These are phyloP conservation scores for Chytriomyces sp. DNA, from an alignment of 192 early-diverging fungal species.

Conservation along the genomic window DNA sequence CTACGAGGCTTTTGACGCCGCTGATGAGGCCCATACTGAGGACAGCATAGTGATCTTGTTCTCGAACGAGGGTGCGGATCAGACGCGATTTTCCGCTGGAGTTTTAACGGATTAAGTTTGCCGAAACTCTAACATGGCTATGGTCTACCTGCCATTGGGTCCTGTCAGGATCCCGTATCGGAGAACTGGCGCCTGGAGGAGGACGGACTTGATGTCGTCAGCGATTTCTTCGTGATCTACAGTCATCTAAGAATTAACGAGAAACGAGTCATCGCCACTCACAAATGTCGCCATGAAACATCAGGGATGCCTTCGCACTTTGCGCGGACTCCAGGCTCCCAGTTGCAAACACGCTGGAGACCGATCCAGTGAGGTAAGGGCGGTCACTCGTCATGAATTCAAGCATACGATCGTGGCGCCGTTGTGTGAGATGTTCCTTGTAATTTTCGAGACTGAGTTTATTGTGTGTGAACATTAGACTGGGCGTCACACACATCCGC, in stretches of 20 bases:
- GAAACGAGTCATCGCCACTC: neutral
- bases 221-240: constrained; percentile 17
- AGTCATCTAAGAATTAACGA: neutral
- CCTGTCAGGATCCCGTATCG: constrained; percentile 28
- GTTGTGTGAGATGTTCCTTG: constrained; percentile 18
- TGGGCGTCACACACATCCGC: too few species aligned
- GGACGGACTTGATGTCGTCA: neutral
- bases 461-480: neutral
- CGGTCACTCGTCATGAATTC: constrained; percentile 28
- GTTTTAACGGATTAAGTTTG: neutral
- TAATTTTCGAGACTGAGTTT: constrained; percentile 11
- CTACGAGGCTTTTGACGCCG: constrained; percentile 6
- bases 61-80: constrained; percentile 15
- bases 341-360: neutral
- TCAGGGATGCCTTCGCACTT: constrained; percentile 1
- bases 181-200: constrained; percentile 21
- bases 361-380: neutral
- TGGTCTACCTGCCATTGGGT: constrained; percentile 8
- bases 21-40: constrained; percentile 17
- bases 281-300: constrained; percentile 10
- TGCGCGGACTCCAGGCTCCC: neutral
- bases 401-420: constrained; percentile 25
- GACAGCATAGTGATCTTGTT: constrained; percentile 11
- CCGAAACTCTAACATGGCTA: constrained; percentile 9
- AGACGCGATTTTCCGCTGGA: neutral